phyloP scores from a whole-genome alignment of 1,284 basidiomycete genomes.

The Schizopora paradoxa region DNA sequence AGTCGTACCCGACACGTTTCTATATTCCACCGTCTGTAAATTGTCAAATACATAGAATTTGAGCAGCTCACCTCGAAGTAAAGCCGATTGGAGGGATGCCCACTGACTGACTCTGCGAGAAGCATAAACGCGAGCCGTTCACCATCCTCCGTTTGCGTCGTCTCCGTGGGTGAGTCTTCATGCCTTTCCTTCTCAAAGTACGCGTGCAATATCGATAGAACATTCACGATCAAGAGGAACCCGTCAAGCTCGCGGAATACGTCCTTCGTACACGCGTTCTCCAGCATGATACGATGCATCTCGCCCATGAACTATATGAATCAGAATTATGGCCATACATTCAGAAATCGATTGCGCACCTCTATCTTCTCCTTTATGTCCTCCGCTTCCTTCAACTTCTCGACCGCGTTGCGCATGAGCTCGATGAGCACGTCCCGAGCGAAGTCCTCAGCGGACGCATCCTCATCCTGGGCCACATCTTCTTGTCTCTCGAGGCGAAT shows the following conservation, averaged over 20 bases:
- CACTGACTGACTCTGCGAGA: constrained; percentile 55
- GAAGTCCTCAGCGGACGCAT: constrained; percentile 59
- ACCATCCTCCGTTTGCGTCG: constrained; percentile 43
- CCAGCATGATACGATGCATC: constrained; percentile 53
- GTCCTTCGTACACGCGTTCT: constrained; percentile 59
- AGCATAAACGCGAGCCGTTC: constrained; percentile 56
- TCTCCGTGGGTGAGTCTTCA: constrained; percentile 31
- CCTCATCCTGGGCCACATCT: constrained; percentile 33
- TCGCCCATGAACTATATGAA: constrained; percentile 48
- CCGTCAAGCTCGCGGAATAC: constrained; percentile 77
- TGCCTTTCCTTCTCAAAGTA: constrained; percentile 25
- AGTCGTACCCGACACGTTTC: constrained; percentile 61
- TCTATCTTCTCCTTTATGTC: constrained; percentile 41
- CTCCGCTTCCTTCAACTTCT: constrained; percentile 55
- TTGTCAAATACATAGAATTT: background rate
- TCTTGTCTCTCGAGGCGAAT: constrained; percentile 25
- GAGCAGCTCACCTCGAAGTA: constrained; percentile 63
- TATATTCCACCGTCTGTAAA: constrained; percentile 25
- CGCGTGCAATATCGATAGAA: constrained; percentile 52
- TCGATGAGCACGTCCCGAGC: constrained; percentile 65
- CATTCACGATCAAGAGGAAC: constrained; percentile 65
- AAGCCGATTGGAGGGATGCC: constrained; percentile 47
- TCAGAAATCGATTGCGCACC: constrained; percentile 33
- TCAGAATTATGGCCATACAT: background rate
- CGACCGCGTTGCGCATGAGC: constrained; percentile 62